phyloP scores from a whole-genome alignment of 164 flowering plant species.

The Vitis riparia region DNA sequence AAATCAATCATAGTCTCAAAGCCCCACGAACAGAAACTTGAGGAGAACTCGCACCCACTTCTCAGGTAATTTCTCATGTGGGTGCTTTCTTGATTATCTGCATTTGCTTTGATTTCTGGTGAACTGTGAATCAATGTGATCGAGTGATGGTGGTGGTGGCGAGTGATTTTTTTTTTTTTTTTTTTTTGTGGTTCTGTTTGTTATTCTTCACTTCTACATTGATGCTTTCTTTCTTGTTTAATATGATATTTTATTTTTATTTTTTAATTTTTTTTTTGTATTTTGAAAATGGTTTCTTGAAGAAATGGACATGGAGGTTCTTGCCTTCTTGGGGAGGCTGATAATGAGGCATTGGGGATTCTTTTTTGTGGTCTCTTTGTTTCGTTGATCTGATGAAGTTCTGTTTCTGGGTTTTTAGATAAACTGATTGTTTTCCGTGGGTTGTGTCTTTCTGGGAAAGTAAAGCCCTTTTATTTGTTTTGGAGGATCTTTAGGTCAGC shows the following conservation, averaged over 20 bases:
- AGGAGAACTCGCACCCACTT: not conserved
- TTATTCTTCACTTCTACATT: not conserved
- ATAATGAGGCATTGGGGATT: too few relatives aligned
- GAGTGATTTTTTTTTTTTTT: too few relatives aligned
- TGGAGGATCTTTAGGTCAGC: too few relatives aligned
- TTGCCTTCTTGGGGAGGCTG: not conserved
- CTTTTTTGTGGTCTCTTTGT: not conserved
- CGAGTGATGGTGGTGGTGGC: too few relatives aligned
- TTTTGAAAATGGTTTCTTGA: not conserved
- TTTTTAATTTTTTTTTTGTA: not conserved
- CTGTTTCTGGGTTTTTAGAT: not conserved
- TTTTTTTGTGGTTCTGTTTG: too few relatives aligned
- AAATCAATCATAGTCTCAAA: conserved; percentile 14
- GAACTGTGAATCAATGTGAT: too few relatives aligned
- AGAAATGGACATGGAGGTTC: conserved; percentile 1
- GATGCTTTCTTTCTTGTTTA: not conserved
- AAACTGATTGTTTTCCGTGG: conserved; percentile 2
- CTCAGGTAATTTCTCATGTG: conserved; percentile 17
- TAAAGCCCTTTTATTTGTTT: too few relatives aligned
- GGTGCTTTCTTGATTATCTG: conserved; percentile 3
- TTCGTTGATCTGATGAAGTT: not conserved
- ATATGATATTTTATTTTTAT: not conserved
- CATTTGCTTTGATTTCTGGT: too few relatives aligned
- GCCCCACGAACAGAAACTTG: not conserved
- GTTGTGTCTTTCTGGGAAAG: not conserved